A percentile compares a stretch with the other conserved stretches of the same genome.
Conservation (phyloP, 1,139 yeast genomes). For the Protomyces macrosporus region DNA sequence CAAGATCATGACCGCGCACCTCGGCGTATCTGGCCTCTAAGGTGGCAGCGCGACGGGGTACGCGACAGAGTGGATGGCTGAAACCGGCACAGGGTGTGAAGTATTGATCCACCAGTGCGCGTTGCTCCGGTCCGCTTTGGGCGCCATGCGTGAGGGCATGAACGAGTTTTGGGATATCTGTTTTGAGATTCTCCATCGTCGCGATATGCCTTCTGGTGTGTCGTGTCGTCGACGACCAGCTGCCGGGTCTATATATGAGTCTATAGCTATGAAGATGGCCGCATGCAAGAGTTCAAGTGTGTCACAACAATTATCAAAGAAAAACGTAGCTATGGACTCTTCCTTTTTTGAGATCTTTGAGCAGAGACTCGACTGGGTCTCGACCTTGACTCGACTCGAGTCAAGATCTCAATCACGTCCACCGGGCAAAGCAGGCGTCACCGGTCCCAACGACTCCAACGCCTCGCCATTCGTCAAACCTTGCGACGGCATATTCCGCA, state of each 20-base stretch:
- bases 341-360: neutral
- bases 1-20: neutral
- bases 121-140: neutral
- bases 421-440: constrained; percentile 22
- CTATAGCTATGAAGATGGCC: too few species aligned
- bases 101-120: constrained; percentile 12
- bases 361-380: too few species aligned
- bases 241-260: too few species aligned
- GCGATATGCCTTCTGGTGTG: neutral
- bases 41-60: constrained; percentile 6
- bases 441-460: constrained; percentile 13
- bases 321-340: too few species aligned
- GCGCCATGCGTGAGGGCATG: neutral
- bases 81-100: constrained; percentile 11
- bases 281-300: too few species aligned
- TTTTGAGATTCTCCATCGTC: neutral
- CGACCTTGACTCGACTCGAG: too few species aligned
- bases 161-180: neutral
- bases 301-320: too few species aligned
- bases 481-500: constrained; percentile 14
- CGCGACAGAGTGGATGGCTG: constrained; percentile 11
- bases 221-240: too few species aligned
- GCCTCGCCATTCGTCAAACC: constrained; percentile 6
- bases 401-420: too few species aligned
- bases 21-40: too few species aligned